Base-by-base conservation (phyloP, 1,139 yeast species). In the Candida pseudoviswanathii region DNA sequence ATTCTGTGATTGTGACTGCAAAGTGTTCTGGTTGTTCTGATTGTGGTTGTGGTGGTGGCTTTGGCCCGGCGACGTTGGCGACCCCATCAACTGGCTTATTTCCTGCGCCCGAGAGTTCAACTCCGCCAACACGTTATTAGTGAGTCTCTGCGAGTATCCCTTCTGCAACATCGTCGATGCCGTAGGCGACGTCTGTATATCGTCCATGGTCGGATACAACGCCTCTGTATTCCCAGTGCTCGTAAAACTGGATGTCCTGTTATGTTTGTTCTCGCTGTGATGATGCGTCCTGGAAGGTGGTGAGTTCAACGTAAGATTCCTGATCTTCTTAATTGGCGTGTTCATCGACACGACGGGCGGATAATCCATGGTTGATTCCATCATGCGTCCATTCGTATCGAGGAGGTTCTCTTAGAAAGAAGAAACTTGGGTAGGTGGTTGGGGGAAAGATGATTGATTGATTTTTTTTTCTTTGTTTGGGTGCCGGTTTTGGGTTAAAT, bases 301-400 rank as follows among this genome's bases (percentile, higher is more conserved):
- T 4, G 78, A 73, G 41, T 65, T 59, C 33, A 75, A 58, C 3
- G 66, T 60, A 40, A 75, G 62, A 42, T 66, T 62, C 46, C 66
- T 60, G 50, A 76, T 73, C 55, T 66, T 67, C 52, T 70, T 73
- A 43, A 73, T 75, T 22, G 80, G 80, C 0, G 80, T 75, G 49
- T 61, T 70, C 45, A 75, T 61, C 43, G 56, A 57, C 42, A 51
- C 54, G 46, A 37, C 43, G 30, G 36, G 36, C 30, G 34, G 31
- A 24, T 36, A 40, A 39, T 34, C 27, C 39, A 34, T 34, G 10
- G 43, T 33, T 26, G 44, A 41, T n/a, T 41, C 38, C 44, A 41
- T 41, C 10, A 9, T 31, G 10, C 11, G 11, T 10, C 21, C 34
- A 40, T 16, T 3, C 9, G 26, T 21, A 3, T 32, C 16, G 16